These are phyloP conservation scores for Solanum corneliomulleri DNA, from an alignment of 257 asterid species.

Conservation along the genomic window DNA sequence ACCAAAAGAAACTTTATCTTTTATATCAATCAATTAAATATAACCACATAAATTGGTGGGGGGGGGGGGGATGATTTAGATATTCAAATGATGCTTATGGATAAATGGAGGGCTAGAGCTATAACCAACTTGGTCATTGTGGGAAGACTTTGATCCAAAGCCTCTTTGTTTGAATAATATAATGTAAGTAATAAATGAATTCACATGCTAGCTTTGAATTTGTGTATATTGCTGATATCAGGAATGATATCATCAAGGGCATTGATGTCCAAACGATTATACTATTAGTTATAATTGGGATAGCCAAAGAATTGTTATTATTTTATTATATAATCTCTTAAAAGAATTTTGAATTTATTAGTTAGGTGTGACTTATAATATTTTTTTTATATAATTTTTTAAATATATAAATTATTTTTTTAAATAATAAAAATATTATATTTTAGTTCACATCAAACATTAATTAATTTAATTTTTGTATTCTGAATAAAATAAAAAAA, in stretches of 20 bases:
- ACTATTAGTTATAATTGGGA: too few relatives aligned
- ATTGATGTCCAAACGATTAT: background rate
- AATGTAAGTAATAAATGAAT: background rate
- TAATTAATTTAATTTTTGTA: too few relatives aligned
- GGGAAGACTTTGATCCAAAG: background rate
- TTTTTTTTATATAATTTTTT: too few relatives aligned
- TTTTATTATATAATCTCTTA: too few relatives aligned
- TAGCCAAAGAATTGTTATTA: too few relatives aligned
- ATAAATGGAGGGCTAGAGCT: background rate
- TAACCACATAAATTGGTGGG: background rate
- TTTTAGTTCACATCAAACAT: too few relatives aligned
- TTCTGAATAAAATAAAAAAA: too few relatives aligned
- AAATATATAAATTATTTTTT: too few relatives aligned
- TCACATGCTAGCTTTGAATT: background rate
- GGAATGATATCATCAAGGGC: background rate
- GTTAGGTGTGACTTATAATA: too few relatives aligned
- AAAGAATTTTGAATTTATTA: too few relatives aligned
- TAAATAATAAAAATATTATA: too few relatives aligned
- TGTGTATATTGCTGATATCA: background rate
- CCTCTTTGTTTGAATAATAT: background rate
- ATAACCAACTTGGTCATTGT: background rate
- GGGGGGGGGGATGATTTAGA: background rate
- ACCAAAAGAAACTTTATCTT: too few relatives aligned
- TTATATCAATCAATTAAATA: background rate
- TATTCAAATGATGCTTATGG: background rate